A percentile compares a stretch with the other conserved stretches of the same genome.
phyloP scores from a whole-genome alignment of 2,329 filamentous ascomycete genomes.

The Drechmeria coniospora region DNA sequence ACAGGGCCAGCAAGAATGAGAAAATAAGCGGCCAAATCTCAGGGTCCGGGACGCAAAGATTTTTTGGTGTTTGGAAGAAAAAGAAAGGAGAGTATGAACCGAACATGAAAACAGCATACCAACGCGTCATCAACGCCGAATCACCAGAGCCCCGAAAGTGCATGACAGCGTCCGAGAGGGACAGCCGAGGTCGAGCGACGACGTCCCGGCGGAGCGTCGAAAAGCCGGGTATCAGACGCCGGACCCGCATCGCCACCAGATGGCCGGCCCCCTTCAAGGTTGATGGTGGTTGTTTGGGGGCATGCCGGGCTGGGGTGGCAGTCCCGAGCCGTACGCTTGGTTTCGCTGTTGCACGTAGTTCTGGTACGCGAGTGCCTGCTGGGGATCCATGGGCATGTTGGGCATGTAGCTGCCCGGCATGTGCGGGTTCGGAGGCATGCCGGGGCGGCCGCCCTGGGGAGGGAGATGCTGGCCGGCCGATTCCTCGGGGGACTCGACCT shows the following conservation, averaged over 20 bases:
- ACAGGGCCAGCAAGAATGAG: constrained; percentile 1
- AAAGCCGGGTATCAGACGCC: constrained; percentile 43
- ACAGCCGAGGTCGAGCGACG: constrained; percentile 12
- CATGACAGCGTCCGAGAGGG: constrained; percentile 15
- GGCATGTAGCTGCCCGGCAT: constrained; percentile 51
- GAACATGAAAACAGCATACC: constrained; percentile 17
- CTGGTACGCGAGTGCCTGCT: constrained; percentile 70
- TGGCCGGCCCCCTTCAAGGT: constrained; percentile 34
- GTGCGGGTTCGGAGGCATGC: constrained; percentile 48
- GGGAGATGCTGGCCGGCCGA: constrained; percentile 62
- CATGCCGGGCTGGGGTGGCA: constrained; percentile 65
- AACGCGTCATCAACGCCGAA: constrained; percentile 27
- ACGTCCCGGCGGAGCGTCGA: constrained; percentile 31
- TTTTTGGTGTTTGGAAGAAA: constrained; percentile 1
- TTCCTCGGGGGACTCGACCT: constrained; percentile 86
- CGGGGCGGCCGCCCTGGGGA: constrained; percentile 40
- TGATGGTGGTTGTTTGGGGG: constrained; percentile 72
- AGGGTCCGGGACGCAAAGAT: background rate
- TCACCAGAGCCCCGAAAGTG: constrained; percentile 24
- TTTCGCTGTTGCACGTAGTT: constrained; percentile 64
- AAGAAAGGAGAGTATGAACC: constrained; percentile 10
- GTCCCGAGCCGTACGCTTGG: constrained; percentile 56
- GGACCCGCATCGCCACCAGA: constrained; percentile 5
- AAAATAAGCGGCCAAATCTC: constrained; percentile 1
- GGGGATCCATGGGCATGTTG: constrained; percentile 54